A percentile compares a stretch with the other conserved stretches of the same genome.
Conservation (phyloP, 441 rosid genomes). For the Euphorbia schlechtendalii region DNA sequence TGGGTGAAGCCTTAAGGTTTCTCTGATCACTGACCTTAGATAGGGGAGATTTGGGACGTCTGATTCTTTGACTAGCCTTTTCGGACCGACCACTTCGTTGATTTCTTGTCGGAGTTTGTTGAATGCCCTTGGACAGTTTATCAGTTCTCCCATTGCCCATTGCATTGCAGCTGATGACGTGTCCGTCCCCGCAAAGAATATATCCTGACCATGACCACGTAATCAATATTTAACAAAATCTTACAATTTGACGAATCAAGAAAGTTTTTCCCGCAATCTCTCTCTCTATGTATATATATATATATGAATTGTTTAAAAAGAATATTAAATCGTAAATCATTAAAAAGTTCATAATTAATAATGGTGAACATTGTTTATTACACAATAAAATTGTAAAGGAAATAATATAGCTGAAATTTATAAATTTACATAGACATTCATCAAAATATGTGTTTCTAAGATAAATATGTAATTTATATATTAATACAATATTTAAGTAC, state of each 20-base stretch:
- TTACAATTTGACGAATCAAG: neutral
- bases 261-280: too few relatives aligned
- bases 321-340: too few relatives aligned
- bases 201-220: conserved; percentile 33
- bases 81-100: conserved; percentile 28
- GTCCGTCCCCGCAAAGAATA: conserved; percentile 65
- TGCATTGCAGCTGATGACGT: conserved; percentile 46
- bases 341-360: too few relatives aligned
- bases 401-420: too few relatives aligned
- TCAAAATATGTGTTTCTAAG: too few relatives aligned
- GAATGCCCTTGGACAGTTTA: conserved; percentile 37
- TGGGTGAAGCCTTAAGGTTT: conserved; percentile 43
- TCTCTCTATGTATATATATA: too few relatives aligned
- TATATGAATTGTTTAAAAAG: too few relatives aligned
- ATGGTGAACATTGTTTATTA: too few relatives aligned
- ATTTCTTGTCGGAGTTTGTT: conserved; percentile 44
- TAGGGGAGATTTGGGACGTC: conserved; percentile 35
- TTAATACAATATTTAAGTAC: too few relatives aligned
- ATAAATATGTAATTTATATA: too few relatives aligned
- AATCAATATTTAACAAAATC: neutral
- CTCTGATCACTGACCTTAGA: conserved; percentile 39
- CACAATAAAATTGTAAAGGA: too few relatives aligned
- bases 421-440: too few relatives aligned
- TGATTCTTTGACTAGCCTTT: conserved; percentile 31
- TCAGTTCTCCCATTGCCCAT: conserved; percentile 64